Conservation (phyloP, 2,329 filamentous ascomycete genomes). For the Penicillium aurantiogriseum region DNA sequence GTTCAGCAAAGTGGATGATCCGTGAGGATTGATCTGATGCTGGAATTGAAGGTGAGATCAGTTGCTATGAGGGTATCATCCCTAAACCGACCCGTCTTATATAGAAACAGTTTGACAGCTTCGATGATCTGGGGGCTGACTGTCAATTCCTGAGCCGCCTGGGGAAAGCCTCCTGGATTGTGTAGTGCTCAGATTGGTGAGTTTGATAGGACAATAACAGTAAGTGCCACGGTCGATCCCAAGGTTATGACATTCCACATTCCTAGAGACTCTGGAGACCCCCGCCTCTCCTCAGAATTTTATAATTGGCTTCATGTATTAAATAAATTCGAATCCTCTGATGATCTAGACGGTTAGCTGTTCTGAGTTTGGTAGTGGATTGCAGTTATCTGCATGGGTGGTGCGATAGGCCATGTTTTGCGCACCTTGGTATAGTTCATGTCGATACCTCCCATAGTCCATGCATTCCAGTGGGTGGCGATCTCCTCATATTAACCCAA, state of each 20-base stretch:
- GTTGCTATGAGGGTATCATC: neutral
- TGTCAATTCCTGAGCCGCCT: neutral
- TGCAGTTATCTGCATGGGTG: neutral
- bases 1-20: neutral
- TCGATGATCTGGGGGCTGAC: slow-evolving; percentile 2
- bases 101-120: neutral
- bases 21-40: neutral
- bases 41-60: neutral
- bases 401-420: neutral
- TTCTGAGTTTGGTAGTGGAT: no score
- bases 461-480: neutral
- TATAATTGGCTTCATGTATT: neutral
- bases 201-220: neutral
- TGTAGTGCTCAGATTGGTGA: slow-evolving; percentile 1
- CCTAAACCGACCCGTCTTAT: slow-evolving; percentile 3
- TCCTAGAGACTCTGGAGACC: neutral
- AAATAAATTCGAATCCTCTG: no score
- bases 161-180: slow-evolving; percentile 12
- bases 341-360: neutral
- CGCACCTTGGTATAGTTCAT: neutral
- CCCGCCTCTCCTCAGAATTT: neutral
- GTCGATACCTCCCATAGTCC: neutral
- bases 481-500: neutral
- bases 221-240: slow-evolving; percentile 7
- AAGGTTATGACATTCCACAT: slow-evolving; percentile 21